phyloP scores from a whole-genome alignment of 2,329 filamentous ascomycete species.

The Neofusicoccum cordaticola region DNA sequence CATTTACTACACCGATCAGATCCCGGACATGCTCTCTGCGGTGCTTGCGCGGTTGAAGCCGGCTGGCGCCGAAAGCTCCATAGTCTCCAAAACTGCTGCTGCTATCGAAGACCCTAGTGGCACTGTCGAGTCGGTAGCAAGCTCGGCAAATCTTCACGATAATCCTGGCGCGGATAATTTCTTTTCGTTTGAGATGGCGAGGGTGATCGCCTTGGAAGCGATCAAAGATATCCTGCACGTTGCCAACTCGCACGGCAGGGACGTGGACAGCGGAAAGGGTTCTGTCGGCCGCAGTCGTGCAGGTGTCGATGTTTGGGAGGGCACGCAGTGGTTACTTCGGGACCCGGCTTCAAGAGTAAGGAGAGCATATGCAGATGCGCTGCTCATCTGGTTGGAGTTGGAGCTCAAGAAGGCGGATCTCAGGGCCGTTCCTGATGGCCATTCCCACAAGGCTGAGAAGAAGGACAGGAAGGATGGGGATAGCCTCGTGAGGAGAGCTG shows the following conservation, averaged over 20 bases:
- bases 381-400: constrained; percentile 80
- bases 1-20: constrained; percentile 94
- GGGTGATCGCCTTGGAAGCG: constrained; percentile 66
- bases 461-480: constrained; percentile 39
- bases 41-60: constrained; percentile 78
- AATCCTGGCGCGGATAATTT: constrained; percentile 55
- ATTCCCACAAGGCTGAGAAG: constrained; percentile 38
- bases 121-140: constrained; percentile 48
- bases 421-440: constrained; percentile 57
- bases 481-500: constrained; percentile 42
- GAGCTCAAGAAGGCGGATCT: constrained; percentile 70
- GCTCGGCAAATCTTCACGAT: constrained; percentile 50
- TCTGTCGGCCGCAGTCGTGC: constrained; percentile 71
- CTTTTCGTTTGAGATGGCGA: constrained; percentile 62
- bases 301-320: constrained; percentile 84
- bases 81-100: constrained; percentile 43
- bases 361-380: constrained; percentile 78
- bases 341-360: constrained; percentile 76
- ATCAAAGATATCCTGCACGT: constrained; percentile 80
- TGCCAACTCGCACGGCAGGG: constrained; percentile 62
- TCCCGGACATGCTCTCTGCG: constrained; percentile 86
- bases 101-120: constrained; percentile 52
- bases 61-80: constrained; percentile 37
- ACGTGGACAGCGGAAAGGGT: constrained; percentile 40
- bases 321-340: constrained; percentile 88